phyloP scores from a whole-genome alignment of 441 rosid genomes.

The Geranium incanum region DNA sequence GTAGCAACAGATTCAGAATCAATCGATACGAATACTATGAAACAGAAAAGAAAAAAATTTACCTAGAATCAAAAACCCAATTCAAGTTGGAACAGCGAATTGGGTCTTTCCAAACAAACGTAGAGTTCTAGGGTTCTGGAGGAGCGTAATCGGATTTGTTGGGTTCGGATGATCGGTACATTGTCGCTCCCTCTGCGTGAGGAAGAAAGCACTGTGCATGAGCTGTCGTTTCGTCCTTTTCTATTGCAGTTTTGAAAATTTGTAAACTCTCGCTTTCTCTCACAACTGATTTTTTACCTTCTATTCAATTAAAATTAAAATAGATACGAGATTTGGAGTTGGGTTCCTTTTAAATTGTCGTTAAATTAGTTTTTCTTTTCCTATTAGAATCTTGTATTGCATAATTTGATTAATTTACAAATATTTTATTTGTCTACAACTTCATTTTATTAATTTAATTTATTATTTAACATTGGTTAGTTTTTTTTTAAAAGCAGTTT shows the following conservation, averaged over 20 bases:
- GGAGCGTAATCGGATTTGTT: neutral
- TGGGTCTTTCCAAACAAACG: neutral
- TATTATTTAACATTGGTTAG: no score
- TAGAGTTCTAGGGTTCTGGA: neutral
- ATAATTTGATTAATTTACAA: no score
- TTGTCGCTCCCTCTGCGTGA: conserved; percentile 1
- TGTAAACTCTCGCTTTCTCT: neutral
- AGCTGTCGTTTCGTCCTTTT: neutral
- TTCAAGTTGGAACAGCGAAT: neutral
- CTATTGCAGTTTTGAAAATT: neutral
- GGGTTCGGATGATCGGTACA: neutral
- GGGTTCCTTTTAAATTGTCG: neutral
- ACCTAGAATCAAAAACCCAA: neutral
- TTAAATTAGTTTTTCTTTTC: no score
- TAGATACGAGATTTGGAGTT: neutral
- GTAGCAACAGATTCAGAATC: neutral
- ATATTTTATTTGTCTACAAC: no score
- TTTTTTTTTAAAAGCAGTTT: no score
- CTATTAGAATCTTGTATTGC: no score
- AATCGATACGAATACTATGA: neutral
- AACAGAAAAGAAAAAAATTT: neutral
- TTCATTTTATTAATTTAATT: no score
- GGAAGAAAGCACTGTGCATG: neutral
- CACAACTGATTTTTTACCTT: neutral
- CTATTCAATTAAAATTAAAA: neutral